Evolutionary conservation across 768 basidiomycete species (phyloP), one percentile per base, ranked within the genome.

Genomic region (Lentinula edodes): DNA sequence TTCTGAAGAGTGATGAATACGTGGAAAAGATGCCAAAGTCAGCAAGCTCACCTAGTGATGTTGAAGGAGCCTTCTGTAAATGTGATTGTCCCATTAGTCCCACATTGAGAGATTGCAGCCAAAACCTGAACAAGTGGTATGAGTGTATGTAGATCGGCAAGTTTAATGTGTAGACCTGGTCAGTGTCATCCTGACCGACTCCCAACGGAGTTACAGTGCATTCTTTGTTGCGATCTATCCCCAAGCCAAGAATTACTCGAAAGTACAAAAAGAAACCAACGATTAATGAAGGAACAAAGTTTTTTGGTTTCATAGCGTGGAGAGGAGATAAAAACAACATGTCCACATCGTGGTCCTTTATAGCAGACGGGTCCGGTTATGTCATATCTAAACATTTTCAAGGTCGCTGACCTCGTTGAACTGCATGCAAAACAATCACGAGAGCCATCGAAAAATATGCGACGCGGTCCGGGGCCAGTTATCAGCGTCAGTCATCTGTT

Each of bases 1-100:
- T 83, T 67, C 82, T 82, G 54, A 20, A 57, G 10, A 13, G 38
- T 34, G 45, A 46, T 46, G 3, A 28, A 13, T n/a, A 57, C 18
- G 20, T 15, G 1, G 8, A 34, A 12, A 52, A 16, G 15, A n/a
- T 6, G 13, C 28, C 46, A 20, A 35, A 15, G 13, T 18, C 38
- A 51, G 20, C 10, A 13, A 10, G 53, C 67, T 23, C 36, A 79
- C 82, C 80, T 74, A 0, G 83, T 85, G 20, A 85, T 81, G 63
- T 83, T 84, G 65, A 75, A 84, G 5, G 72, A 67, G 3, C 83
- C 83, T 0, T 71, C 43, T 50, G 74, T 75, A 64, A 85, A 78
- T 5, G 77, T 69, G 0, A 76, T 81, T 2, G 71, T 77, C 3
- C 83, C 82, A 53, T 70, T 71, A 39, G 78, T 75, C 0, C 83